Conservation (phyloP, 345 rosid species). For the Chamaenerion angustifolium region DNA sequence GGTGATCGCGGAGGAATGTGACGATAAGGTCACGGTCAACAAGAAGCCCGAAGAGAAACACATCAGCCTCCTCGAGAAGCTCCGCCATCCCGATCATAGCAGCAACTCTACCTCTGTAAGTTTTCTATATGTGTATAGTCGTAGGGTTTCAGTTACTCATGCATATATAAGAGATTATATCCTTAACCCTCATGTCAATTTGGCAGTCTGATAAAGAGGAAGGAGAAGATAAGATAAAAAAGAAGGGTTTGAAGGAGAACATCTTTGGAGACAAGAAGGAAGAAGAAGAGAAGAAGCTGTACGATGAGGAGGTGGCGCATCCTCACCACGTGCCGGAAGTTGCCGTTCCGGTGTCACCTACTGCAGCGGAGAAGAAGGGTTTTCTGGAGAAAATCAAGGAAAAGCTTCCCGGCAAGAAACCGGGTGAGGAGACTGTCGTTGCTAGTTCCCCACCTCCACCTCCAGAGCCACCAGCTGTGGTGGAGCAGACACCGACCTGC, state of each 20-base stretch:
- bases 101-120: conserved; percentile 92
- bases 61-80: conserved; percentile 43
- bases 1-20: conserved; percentile 2
- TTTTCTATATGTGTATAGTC: no score
- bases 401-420: no score
- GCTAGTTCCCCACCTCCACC: no score
- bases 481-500: conserved; percentile 6
- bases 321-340: no score
- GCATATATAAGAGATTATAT: no score
- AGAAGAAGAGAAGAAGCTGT: no score
- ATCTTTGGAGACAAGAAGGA: conserved; percentile 26
- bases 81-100: conserved; percentile 50
- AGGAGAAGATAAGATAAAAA: conserved; percentile 29
- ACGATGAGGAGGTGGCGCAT: no score
- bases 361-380: conserved; percentile 54
- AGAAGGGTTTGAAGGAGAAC: conserved; percentile 43
- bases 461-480: no score
- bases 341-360: neutral
- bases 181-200: neutral
- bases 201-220: conserved; percentile 72
- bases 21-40: no score
- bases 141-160: no score
- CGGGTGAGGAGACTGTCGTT: no score
- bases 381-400: conserved; percentile 47
- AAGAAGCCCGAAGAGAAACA: conserved; percentile 32